A percentile compares a stretch with the other conserved stretches of the same genome.
phyloP scores from a whole-genome alignment of 2,329 filamentous ascomycete species.

The Chrysoporthe austroafricana region DNA sequence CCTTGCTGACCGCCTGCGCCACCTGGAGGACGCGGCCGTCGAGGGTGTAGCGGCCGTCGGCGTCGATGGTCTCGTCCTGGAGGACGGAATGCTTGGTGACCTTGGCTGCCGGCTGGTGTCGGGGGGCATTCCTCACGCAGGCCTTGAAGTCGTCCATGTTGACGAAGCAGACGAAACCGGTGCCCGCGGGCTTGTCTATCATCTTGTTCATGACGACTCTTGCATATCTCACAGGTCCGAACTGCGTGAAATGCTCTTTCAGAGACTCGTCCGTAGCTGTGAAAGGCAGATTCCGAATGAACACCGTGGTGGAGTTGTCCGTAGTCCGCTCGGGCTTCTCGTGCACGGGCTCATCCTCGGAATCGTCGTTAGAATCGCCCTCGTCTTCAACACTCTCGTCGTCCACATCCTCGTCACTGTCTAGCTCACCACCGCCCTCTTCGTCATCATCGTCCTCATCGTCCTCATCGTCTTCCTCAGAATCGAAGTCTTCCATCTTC shows the following conservation, averaged over 20 bases:
- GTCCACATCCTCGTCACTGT: constrained; percentile 49
- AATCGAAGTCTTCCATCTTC: constrained; percentile 61
- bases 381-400: constrained; percentile 50
- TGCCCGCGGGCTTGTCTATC: constrained; percentile 86
- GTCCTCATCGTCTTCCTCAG: constrained; percentile 55
- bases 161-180: constrained; percentile 93
- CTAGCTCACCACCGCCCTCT: constrained; percentile 41
- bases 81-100: constrained; percentile 78
- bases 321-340: constrained; percentile 46
- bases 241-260: constrained; percentile 83
- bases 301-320: constrained; percentile 78
- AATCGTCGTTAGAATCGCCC: constrained; percentile 44
- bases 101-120: constrained; percentile 47
- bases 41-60: constrained; percentile 83
- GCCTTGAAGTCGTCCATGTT: constrained; percentile 72
- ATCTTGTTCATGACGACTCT: constrained; percentile 85
- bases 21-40: constrained; percentile 87
- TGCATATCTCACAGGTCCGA: constrained; percentile 88
- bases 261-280: constrained; percentile 81
- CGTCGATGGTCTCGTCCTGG: constrained; percentile 82
- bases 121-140: constrained; percentile 78
- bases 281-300: constrained; percentile 93
- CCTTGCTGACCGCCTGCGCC: constrained; percentile 81
- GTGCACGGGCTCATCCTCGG: constrained; percentile 37
- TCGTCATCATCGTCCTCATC: constrained; percentile 43